Base-by-base conservation (phyloP, 257 asterid species). In the Lycium ferocissimum region DNA sequence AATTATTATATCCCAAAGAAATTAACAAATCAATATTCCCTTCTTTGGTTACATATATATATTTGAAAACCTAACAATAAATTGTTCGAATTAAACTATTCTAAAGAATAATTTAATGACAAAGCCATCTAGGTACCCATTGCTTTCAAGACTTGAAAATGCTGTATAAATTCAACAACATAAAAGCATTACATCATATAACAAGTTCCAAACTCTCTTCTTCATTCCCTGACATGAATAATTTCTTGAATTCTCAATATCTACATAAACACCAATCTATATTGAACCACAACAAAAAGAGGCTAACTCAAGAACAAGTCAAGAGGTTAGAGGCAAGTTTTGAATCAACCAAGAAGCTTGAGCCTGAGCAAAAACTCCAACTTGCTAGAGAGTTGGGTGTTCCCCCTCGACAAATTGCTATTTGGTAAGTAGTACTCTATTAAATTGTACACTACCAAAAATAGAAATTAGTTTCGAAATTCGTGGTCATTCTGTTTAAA, bases 321-420 rank as follows among this genome's bases (percentile, higher is more conserved):
- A 90, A 89, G 88, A 91, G 93, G 82, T 92, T 96, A 2, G 99
- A 96, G 57, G 91, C 95, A 18, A 89, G 89, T 90, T 96, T 96
- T 90, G 92, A 89, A 80, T 86, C 92, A 81, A 75, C 83, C 85
- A 92, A 89, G 91, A 96, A 96, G 88, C 98, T 96, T 15, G 97
- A 96, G 37, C 97, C 96, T 6, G 98, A 92, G 79, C 91, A 87
- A 26, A 96, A 96, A 84, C 87, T 93, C 87, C 92, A 91, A 86
- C 92, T 96, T 38, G 95, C 99, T 0, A 90, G 89, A 9, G 92
- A 94, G 83, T 91, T 96, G 9, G 93, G 96, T 26, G 92, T 94
- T 9, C 97, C 97, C 1, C 95, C 98, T 0, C 82, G 99, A 12
- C 99, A 96, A 83, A 89, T 96, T 45, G 98, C 99, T 4, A 93